These are phyloP conservation scores for Trichoderma asperelloides DNA, from an alignment of 495 filamentous ascomycete genomes.

Conservation along the genomic window DNA sequence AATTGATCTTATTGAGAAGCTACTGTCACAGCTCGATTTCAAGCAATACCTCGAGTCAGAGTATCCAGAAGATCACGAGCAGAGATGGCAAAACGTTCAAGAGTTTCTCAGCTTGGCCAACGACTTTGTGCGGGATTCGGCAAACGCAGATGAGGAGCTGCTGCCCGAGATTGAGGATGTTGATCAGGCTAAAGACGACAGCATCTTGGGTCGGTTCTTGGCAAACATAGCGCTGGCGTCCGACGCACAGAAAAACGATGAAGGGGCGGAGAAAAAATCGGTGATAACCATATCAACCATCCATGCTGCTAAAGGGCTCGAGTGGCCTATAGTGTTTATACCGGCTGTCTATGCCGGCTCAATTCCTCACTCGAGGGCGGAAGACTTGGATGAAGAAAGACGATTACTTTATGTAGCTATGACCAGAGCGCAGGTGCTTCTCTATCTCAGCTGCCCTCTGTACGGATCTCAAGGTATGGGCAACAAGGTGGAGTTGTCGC, in stretches of 20 bases:
- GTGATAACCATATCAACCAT: conserved; percentile 93
- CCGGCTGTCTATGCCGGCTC: conserved; percentile 85
- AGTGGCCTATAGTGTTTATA: conserved; percentile 97
- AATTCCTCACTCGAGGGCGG: conserved; percentile 88
- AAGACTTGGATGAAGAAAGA: conserved; percentile 85
- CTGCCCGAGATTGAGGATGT: conserved; percentile 73
- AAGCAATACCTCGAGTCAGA: conserved; percentile 59
- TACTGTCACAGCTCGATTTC: conserved; percentile 67
- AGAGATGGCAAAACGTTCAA: conserved; percentile 84
- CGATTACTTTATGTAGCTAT: conserved; percentile 93
- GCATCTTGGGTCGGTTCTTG: conserved; percentile 69
- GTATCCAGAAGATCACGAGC: conserved; percentile 69
- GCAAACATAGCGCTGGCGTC: conserved; percentile 82
- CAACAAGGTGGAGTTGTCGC: conserved; percentile 28
- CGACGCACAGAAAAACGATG: conserved; percentile 56
- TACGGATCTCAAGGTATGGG: conserved; percentile 23
- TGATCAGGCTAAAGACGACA: conserved; percentile 57
- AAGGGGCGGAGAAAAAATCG: conserved; percentile 44
- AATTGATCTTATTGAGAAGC: conserved; percentile 60
- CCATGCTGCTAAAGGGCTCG: conserved; percentile 91
- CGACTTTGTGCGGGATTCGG: conserved; percentile 48
- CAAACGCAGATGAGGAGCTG: conserved; percentile 49
- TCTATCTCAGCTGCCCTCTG: conserved; percentile 83
- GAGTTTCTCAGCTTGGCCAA: conserved; percentile 73
- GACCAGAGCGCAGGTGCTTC: conserved; percentile 82